phyloP scores from a whole-genome alignment of 805 yeast genomes.

The Schizosaccharomyces cryophilus region DNA sequence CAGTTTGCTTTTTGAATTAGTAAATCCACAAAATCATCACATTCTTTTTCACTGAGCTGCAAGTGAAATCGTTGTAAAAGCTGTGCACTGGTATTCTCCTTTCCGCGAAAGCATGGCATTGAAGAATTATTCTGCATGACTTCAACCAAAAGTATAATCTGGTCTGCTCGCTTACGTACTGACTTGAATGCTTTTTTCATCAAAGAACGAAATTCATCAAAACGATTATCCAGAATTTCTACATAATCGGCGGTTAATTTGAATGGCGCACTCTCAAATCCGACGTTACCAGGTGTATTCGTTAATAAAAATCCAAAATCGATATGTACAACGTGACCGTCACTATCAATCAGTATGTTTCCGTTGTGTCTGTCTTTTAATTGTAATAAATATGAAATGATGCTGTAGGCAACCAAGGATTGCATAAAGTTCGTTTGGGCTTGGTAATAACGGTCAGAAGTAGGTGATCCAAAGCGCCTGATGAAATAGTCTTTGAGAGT shows the following conservation, averaged over 20 bases:
- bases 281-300: slow-evolving; percentile 89
- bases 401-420: slow-evolving; percentile 80
- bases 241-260: slow-evolving; percentile 75
- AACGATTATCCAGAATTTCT: slow-evolving; percentile 51
- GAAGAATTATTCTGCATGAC: slow-evolving; percentile 71
- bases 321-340: slow-evolving; percentile 79
- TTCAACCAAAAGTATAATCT: slow-evolving; percentile 61
- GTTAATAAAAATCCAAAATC: slow-evolving; percentile 87
- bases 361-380: slow-evolving; percentile 97
- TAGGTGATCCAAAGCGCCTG: slow-evolving; percentile 43
- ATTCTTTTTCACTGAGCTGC: slow-evolving; percentile 45
- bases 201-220: slow-evolving; percentile 31
- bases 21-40: slow-evolving; percentile 54
- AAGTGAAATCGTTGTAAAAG: slow-evolving; percentile 62
- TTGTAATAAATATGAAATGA: slow-evolving; percentile 71
- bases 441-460: slow-evolving; percentile 27
- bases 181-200: slow-evolving; percentile 54
- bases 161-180: slow-evolving; percentile 47
- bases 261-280: slow-evolving; percentile 94
- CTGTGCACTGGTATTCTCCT: slow-evolving; percentile 57
- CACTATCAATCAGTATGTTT: slow-evolving; percentile 83
- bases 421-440: slow-evolving; percentile 72
- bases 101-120: slow-evolving; percentile 78
- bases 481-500: slow-evolving; percentile 57
- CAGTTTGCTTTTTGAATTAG: slow-evolving; percentile 65